These are phyloP conservation scores for Mortierella sp. DNA, from an alignment of 371 early-diverging fungal genomes.

Conservation along the genomic window DNA sequence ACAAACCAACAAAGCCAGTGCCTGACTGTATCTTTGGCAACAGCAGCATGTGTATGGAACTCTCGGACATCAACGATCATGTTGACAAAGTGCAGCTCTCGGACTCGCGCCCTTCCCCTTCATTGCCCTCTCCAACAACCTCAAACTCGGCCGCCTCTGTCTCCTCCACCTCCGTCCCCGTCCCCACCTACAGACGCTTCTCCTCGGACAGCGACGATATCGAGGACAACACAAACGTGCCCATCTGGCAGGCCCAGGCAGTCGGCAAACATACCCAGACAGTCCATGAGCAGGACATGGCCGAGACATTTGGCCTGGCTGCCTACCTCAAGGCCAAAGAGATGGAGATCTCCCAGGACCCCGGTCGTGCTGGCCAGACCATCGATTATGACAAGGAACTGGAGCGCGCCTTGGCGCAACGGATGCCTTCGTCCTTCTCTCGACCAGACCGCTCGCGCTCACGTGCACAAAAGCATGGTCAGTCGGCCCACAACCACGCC, in stretches of 20 bases:
- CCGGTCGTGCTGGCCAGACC: slow-evolving; percentile 42
- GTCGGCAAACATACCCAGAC: slow-evolving; percentile 51
- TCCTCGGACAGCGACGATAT: slow-evolving; percentile 16
- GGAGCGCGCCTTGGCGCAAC: slow-evolving; percentile 46
- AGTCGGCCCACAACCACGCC: slow-evolving; percentile 14
- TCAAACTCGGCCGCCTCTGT: slow-evolving; percentile 6
- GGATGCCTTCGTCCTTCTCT: slow-evolving; percentile 53
- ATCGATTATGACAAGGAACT: slow-evolving; percentile 55
- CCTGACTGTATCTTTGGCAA: slow-evolving; percentile 3
- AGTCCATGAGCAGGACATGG: slow-evolving; percentile 50
- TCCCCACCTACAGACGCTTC: slow-evolving; percentile 3
- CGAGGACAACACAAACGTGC: slow-evolving; percentile 26
- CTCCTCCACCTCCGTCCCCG: slow-evolving; percentile 8
- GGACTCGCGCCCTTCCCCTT: slow-evolving; percentile 1
- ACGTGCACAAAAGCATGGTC: slow-evolving; percentile 26
- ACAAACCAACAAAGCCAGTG: slow-evolving; percentile 8
- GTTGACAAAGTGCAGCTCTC: slow-evolving; percentile 3
- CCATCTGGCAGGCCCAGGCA: slow-evolving; percentile 52
- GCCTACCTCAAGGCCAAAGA: slow-evolving; percentile 52
- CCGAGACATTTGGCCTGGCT: slow-evolving; percentile 53
- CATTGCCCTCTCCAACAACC: not conserved
- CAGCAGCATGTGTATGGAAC: slow-evolving; percentile 13
- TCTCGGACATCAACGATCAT: slow-evolving; percentile 13
- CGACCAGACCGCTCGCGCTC: slow-evolving; percentile 32
- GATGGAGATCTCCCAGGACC: slow-evolving; percentile 40